These are phyloP conservation scores for Rhodotorula graminis DNA, from an alignment of 768 basidiomycete genomes.

Conservation along the genomic window DNA sequence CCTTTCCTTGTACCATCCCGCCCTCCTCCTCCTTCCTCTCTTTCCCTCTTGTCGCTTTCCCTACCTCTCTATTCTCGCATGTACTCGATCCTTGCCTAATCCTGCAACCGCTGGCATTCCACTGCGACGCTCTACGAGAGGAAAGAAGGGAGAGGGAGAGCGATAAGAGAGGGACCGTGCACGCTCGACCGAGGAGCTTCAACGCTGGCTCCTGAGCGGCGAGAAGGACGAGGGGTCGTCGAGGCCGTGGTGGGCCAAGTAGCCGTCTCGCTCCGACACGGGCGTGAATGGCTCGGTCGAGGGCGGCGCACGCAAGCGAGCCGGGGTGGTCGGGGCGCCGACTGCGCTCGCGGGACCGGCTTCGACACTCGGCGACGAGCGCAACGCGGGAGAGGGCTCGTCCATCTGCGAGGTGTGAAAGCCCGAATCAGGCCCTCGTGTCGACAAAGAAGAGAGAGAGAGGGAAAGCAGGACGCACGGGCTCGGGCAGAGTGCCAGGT, in stretches of 20 bases:
- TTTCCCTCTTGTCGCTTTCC: not conserved
- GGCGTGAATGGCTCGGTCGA: not conserved
- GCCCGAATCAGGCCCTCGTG: no score
- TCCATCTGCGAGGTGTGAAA: not conserved
- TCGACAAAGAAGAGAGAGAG: no score
- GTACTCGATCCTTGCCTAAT: no score
- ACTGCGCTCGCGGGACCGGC: not conserved
- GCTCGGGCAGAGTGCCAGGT: conserved; percentile 14
- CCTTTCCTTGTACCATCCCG: no score
- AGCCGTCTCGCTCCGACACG: not conserved
- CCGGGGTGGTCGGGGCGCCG: not conserved
- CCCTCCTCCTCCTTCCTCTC: not conserved
- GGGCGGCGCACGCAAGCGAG: not conserved
- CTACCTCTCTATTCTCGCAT: not conserved
- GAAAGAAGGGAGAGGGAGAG: not conserved
- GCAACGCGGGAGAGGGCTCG: not conserved
- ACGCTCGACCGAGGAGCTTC: no score
- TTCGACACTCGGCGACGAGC: no score
- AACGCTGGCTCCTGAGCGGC: not conserved
- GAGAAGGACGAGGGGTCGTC: conserved; percentile 20
- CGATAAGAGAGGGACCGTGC: no score
- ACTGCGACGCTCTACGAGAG: no score
- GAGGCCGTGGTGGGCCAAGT: conserved; percentile 2
- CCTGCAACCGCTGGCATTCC: no score
- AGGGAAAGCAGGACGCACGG: not conserved